These are phyloP conservation scores for Pseudogymnoascus sp. DNA, from an alignment of 2,329 filamentous ascomycete species.

Conservation along the genomic window DNA sequence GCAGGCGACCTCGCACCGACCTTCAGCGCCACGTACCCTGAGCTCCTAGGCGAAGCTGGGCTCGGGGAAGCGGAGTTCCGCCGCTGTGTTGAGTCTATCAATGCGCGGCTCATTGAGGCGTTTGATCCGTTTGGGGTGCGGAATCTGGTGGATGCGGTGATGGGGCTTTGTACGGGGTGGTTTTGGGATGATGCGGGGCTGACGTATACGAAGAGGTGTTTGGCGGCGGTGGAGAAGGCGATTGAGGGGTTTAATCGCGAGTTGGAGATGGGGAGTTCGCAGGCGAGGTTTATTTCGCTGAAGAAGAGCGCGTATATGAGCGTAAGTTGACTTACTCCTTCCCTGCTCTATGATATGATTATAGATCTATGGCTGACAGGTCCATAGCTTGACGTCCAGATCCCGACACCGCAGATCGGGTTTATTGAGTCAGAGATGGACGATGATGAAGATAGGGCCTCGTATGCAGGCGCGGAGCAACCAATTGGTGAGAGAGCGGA, in stretches of 20 bases:
- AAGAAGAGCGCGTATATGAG: slow-evolving; percentile 83
- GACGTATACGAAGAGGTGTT: slow-evolving; percentile 62
- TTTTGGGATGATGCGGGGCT: slow-evolving; percentile 86
- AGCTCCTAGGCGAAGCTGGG: slow-evolving; percentile 80
- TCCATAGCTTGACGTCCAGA: slow-evolving; percentile 8
- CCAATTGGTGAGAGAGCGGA: neutral
- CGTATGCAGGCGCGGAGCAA: neutral
- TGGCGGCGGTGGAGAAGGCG: slow-evolving; percentile 67
- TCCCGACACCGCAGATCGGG: slow-evolving; percentile 9
- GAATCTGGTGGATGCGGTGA: slow-evolving; percentile 69
- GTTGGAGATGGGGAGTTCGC: slow-evolving; percentile 49
- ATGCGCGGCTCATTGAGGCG: slow-evolving; percentile 63
- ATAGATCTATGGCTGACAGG: neutral
- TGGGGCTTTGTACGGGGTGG: slow-evolving; percentile 84
- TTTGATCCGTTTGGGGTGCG: slow-evolving; percentile 71
- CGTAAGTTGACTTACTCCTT: slow-evolving; percentile 38
- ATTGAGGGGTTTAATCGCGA: slow-evolving; percentile 80
- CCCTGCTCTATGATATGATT: neutral
- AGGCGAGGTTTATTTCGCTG: slow-evolving; percentile 63
- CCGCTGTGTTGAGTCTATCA: slow-evolving; percentile 70
- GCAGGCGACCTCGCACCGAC: slow-evolving; percentile 85
- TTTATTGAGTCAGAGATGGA: slow-evolving; percentile 1
- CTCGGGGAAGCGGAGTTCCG: slow-evolving; percentile 83
- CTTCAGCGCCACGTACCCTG: slow-evolving; percentile 91
- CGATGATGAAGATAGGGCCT: neutral